phyloP scores from a whole-genome alignment of 352 stramenopile species.

The Globisporangium cystogenes region DNA sequence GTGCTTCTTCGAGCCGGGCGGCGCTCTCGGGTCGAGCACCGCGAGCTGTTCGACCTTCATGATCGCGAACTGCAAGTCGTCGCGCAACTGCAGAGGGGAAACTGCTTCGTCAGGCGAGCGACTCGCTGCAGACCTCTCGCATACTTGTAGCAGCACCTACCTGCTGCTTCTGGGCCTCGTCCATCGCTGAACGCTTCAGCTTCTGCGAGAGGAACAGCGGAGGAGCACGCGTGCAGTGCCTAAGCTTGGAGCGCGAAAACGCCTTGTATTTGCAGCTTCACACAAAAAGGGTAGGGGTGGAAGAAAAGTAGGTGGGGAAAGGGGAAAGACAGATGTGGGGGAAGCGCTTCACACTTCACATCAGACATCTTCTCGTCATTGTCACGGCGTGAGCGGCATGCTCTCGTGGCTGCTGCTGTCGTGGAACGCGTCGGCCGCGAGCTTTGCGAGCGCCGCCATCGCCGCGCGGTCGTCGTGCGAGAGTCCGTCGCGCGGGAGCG shows the following conservation, averaged over 20 bases:
- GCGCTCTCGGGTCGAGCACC: slow-evolving; percentile 38
- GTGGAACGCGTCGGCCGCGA: slow-evolving; percentile 48
- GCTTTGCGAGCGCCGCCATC: slow-evolving; percentile 47
- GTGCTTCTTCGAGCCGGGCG: slow-evolving; percentile 29
- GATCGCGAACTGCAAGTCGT: slow-evolving; percentile 73
- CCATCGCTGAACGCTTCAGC: no score
- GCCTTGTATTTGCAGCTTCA: not conserved
- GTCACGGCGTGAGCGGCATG: slow-evolving; percentile 15
- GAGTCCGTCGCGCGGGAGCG: slow-evolving; percentile 22
- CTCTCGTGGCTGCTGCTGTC: not conserved
- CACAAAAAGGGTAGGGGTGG: no score
- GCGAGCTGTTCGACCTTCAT: slow-evolving; percentile 49
- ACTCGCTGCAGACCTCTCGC: no score
- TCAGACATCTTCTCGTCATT: no score
- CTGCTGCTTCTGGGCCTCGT: slow-evolving; percentile 54
- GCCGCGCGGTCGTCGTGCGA: slow-evolving; percentile 31
- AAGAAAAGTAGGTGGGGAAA: no score
- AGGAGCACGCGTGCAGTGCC: no score
- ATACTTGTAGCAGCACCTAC: slow-evolving; percentile 18
- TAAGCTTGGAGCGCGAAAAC: no score
- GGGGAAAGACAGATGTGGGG: no score
- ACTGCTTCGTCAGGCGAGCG: not conserved
- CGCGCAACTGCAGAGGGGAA: slow-evolving; percentile 29
- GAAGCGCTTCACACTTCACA: no score
- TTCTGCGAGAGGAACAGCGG: no score